Base-by-base conservation (phyloP, 768 basidiomycete genomes). In the Gloeopeniophorella convolvens region DNA sequence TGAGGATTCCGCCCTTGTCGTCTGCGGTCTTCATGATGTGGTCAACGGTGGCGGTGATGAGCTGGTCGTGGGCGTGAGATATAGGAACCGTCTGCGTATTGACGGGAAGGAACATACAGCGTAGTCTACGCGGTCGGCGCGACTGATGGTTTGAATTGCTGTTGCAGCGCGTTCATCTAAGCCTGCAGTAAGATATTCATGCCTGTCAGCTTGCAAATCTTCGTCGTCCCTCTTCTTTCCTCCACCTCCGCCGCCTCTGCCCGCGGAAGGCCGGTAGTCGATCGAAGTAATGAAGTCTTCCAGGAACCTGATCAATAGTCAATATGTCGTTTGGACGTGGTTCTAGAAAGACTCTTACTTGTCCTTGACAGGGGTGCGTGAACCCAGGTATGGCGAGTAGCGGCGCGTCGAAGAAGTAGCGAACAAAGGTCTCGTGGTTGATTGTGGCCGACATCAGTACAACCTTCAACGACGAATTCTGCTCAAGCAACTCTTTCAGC, bases 401-500 rank as follows among this genome's bases (percentile, higher is more conserved):
- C 1, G 94, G 91, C 3, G 91, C 90, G 18, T 77, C 74, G 42
- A 79, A 65, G 62, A 95, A 96, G 64, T 97, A 97, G 48, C 77
- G 74, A 41, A 83, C 70, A 58, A 92, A 93, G n/a, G 74, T 78
- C 55, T 88, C 75, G 52, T 92, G 89, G 60, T 96, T 94, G 66
- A 95, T 94, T 0, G 94, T 97, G 4, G 94, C 94, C 27, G 88
- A 91, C 92, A 96, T 96, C 39, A 95, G 74, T 18, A 94, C 68
- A 18, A 97, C 74, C 63, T 88, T 93, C 59, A 96, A 74, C 1
- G 65, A 75, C 18, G 71, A 67, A 59, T 90, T 83, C 16, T 63
- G 72, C 53, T 70, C 69, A 37, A 95, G 65, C 12, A 96, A 68
- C 58, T 90, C 85, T 51, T 83, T 81, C 21, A 96, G 70, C 62